Evolutionary conservation across 2,329 filamentous ascomycete species (phyloP).

Genomic region (Epicoccum sorghinum): DNA sequence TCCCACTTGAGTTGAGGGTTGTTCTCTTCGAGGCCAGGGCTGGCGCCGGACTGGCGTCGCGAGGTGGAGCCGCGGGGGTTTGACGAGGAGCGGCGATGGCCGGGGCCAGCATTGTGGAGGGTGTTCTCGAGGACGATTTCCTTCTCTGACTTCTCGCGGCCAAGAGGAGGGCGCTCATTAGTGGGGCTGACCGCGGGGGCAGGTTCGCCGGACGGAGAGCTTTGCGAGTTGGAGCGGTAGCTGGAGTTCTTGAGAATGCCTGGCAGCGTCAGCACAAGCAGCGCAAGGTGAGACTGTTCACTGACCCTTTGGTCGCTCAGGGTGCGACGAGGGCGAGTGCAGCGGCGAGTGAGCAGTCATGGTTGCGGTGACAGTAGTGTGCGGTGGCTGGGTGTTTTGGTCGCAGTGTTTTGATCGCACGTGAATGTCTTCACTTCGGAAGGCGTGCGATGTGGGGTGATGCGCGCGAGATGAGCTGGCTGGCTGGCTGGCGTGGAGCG

Average conservation of each 20-base stretch:
- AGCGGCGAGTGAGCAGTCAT: constrained; percentile 47
- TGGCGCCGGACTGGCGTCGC: constrained; percentile 70
- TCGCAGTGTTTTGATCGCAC: constrained; percentile 12
- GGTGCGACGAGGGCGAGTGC: constrained; percentile 43
- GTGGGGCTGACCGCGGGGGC: constrained; percentile 43
- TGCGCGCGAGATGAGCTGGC: constrained; percentile 3
- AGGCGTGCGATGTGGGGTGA: constrained; percentile 8
- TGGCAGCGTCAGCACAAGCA: constrained; percentile 48
- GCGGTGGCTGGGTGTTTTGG: constrained; percentile 9
- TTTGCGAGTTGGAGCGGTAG: constrained; percentile 57
- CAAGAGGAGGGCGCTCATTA: constrained; percentile 49
- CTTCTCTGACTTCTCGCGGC: constrained; percentile 70
- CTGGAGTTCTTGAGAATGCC: constrained; percentile 91
- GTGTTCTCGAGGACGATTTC: constrained; percentile 95
- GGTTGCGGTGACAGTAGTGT: constrained; percentile 15
- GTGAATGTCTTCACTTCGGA: constrained; percentile 6
- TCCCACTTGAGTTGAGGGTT: constrained; percentile 93
- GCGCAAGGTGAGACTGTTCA: neutral
- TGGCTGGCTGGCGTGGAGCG: neutral
- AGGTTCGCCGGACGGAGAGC: constrained; percentile 53
- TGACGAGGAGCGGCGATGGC: constrained; percentile 82
- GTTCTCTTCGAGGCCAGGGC: constrained; percentile 61
- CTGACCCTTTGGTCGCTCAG: constrained; percentile 54
- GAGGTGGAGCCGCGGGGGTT: constrained; percentile 69
- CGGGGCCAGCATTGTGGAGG: constrained; percentile 82